Evolutionary conservation across 257 asterid genomes (phyloP).

Genomic region (Capsicum rhomboideum): DNA sequence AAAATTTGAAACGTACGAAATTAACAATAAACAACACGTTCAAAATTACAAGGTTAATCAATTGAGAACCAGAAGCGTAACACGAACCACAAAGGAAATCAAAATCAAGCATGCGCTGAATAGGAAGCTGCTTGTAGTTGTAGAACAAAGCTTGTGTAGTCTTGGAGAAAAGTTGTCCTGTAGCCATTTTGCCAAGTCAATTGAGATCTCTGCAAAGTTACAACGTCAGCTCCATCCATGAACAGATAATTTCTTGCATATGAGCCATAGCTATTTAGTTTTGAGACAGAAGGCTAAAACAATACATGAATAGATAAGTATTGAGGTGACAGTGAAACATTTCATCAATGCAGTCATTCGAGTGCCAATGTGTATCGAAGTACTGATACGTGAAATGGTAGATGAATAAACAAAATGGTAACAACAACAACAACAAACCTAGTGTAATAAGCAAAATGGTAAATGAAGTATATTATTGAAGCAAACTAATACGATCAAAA

Average conservation of each 20-base stretch:
- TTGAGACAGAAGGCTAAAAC: neutral
- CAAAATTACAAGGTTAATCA: neutral
- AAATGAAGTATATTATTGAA: neutral
- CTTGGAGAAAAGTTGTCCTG: conserved; percentile 89
- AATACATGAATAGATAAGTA: neutral
- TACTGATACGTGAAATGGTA: neutral
- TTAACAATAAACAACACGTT: conserved; percentile 3
- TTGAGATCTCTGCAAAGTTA: conserved; percentile 27
- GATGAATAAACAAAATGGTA: neutral
- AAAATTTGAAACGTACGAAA: conserved; percentile 10
- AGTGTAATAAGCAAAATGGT: too few relatives aligned
- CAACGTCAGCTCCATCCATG: conserved; percentile 11
- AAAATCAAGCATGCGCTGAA: conserved; percentile 99
- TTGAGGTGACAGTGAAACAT: neutral
- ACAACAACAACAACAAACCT: too few relatives aligned
- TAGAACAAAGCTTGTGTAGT: conserved; percentile 88
- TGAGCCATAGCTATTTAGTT: neutral
- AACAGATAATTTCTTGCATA: neutral
- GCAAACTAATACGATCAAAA: neutral
- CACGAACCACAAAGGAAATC: conserved; percentile 89
- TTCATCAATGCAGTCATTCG: neutral
- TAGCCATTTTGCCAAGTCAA: conserved; percentile 55
- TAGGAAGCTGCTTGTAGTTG: conserved; percentile 91
- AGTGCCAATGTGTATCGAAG: neutral
- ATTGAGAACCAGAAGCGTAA: neutral